phyloP scores from a whole-genome alignment of 768 basidiomycete species.

The Trametes coccinea region DNA sequence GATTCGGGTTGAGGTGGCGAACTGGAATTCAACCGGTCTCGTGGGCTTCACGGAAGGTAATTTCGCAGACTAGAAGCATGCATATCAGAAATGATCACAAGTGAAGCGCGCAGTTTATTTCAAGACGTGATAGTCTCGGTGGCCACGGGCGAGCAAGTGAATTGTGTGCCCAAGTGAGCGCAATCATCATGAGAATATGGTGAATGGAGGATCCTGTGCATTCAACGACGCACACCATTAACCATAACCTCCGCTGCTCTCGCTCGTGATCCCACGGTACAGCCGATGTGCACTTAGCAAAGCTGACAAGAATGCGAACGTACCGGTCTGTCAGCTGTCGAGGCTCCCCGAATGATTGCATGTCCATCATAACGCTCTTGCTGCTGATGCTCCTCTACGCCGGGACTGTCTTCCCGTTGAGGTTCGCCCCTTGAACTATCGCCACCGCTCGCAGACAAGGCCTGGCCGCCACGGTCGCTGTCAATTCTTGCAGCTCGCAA shows the following conservation, averaged over 20 bases:
- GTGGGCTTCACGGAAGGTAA: slow-evolving; percentile 30
- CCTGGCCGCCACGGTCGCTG: background rate
- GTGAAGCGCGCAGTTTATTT: slow-evolving; percentile 7
- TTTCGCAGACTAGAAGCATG: slow-evolving; percentile 18
- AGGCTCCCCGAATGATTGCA: slow-evolving; percentile 1
- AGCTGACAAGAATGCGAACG: slow-evolving; percentile 10
- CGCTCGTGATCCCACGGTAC: no score
- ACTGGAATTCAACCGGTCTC: slow-evolving; percentile 52
- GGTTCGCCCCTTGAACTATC: slow-evolving; percentile 25
- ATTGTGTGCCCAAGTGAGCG: background rate
- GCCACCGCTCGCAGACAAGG: slow-evolving; percentile 5
- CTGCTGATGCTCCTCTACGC: slow-evolving; percentile 12
- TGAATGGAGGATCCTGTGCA: no score
- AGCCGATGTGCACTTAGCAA: background rate
- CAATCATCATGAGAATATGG: slow-evolving; percentile 12
- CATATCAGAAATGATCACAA: slow-evolving; percentile 8
- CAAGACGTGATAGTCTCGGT: slow-evolving; percentile 2
- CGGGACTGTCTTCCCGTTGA: slow-evolving; percentile 15
- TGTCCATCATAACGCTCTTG: slow-evolving; percentile 6
- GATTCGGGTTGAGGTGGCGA: slow-evolving; percentile 50
- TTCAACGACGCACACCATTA: no score
- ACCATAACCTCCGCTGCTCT: no score
- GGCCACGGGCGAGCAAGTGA: background rate
- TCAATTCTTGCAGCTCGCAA: background rate
- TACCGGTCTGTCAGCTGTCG: slow-evolving; percentile 18